Base-by-base conservation (phyloP, 805 yeast genomes). In the Lipomyces yamadae region DNA sequence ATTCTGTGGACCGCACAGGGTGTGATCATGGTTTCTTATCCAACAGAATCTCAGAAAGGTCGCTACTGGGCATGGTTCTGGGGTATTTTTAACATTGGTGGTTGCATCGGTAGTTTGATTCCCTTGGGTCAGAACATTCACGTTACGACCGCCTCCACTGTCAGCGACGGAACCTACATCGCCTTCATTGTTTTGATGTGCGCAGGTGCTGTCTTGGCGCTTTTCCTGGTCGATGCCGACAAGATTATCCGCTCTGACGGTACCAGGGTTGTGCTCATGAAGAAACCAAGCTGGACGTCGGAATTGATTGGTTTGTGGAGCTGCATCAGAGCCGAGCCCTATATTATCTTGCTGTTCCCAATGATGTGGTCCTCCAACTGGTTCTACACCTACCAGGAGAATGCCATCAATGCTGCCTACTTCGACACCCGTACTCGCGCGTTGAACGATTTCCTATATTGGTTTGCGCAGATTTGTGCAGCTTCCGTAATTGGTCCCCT, bases 351-450 rank as follows among this genome's bases (percentile, higher is more conserved):
- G 42, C 42, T 37, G 2, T 37, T 37, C 42, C 42, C 42, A 13
- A 37, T 37, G 42, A 10, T 37, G 13, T 37, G 42, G 42, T 37
- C 42, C 13, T 37, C 42, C 42, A 37, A 37, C 42, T 37, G 42
- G 42, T 37, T 37, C 42, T 37, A 37, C 42, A 37, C 42, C 42
- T 37, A 37, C 42, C 42, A 37, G 42, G 42, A 37, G 42, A 37
- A 37, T 13, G 8, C 42, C 13, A 6, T 37, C 42, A 37, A 37
- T 13, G 42, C 13, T 37, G 42, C 42, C 42, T 13, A 37, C 42
- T 37, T 37, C 13, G 42, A 37, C 42, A 37, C 42, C 42, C 42
- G 42, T 10, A 37, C 42, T 13, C 8, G 13, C 13, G 42, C 42
- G 42, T 13, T 37, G 3, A 37, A 37, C 42, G 42, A 37, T 13